Conservation (phyloP, 305 asterid species). For the Solanum hybrid region DNA sequence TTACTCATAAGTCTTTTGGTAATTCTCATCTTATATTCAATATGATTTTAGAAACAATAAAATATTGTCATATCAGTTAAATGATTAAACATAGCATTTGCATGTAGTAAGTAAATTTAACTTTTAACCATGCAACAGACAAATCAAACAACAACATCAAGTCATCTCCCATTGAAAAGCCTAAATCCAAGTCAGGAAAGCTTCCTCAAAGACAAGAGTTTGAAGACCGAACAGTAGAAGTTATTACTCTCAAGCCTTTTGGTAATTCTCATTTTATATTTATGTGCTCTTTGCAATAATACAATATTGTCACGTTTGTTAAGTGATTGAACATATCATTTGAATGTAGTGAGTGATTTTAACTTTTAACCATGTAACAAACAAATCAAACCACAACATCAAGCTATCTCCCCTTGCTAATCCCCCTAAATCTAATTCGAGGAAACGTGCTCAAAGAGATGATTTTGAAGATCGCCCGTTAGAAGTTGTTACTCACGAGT, state of each 20-base stretch:
- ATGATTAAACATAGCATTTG: background rate
- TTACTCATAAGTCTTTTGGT: background rate
- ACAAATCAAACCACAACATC: background rate
- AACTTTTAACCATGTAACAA: background rate
- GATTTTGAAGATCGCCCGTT: background rate
- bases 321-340: background rate
- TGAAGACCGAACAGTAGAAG: too few species aligned
- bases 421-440: background rate
- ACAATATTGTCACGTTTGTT: background rate
- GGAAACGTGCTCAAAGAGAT: background rate
- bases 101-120: background rate
- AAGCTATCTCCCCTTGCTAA: background rate
- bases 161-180: background rate
- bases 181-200: too few species aligned
- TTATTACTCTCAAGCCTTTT: too few species aligned
- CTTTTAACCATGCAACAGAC: background rate
- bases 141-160: background rate
- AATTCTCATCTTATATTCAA: background rate
- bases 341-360: background rate
- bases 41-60: background rate
- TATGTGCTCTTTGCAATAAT: background rate
- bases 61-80: background rate
- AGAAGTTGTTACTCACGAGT: background rate
- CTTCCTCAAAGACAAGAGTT: too few species aligned
- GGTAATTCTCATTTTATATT: too few species aligned